Base-by-base conservation (phyloP, 352 stramenopile species). In the Pythium pyrilobum region DNA sequence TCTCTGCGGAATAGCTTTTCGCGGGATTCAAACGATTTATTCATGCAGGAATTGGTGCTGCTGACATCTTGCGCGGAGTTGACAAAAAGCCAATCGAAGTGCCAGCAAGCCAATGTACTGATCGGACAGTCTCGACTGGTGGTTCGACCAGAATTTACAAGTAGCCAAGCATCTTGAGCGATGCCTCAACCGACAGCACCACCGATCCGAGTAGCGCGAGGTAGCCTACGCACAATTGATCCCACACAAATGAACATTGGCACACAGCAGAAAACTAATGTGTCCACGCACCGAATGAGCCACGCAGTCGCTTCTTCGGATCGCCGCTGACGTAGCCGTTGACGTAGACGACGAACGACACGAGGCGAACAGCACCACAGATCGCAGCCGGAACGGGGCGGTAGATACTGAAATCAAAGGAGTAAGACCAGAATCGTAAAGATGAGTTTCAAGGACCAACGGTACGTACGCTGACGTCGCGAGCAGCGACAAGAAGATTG, bases 341-440 rank as follows among this genome's bases (percentile, higher is more conserved):
- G 46, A 91, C 73, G 67, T 91, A 91, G 28, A 66, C 41, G 24
- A 89, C 67, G 61, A 91, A 91, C 20, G 63, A 65, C 9, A 78
- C 12, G 31, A 87, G 60, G 48, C 81, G 78, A 27, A 88, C 44
- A 3, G 74, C 40, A 3, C 77, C 71, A 10, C 64, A 74, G 49
- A 87, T 84, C 9, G 71, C 78, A 23, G 81, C 81, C 13, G 76
- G 50, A 13, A 69, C 24, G 8, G 81, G 81, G 21, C 75, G 81
- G 42, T 75, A 85, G 15, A 85, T 56, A 4, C 80, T 90, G 15
- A 36, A 15, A 15, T 15, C 8, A 36, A 36, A 8, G 15, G 15
- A 36, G 15, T 15, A 15, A 8, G 15, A 36, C 31, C 31, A 36
- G 31, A 15, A n/a, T n/a, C 20, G 20, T 15, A 13, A 55, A 11